phyloP scores from a whole-genome alignment of 495 filamentous ascomycete genomes.

The Penicillium lagena region DNA sequence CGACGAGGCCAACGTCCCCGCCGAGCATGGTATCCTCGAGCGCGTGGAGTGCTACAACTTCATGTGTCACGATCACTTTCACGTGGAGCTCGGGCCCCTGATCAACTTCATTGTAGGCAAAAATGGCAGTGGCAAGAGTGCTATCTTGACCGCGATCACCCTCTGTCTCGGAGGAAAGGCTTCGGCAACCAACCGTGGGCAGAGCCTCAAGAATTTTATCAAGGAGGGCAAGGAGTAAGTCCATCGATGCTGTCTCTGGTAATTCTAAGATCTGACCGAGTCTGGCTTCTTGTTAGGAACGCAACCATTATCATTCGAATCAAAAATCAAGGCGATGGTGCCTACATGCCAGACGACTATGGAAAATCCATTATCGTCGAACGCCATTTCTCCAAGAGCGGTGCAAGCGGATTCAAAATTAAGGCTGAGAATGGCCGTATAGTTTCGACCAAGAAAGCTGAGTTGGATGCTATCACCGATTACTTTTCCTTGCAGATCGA shows the following conservation, averaged over 20 bases:
- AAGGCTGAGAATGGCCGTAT: conserved; percentile 66
- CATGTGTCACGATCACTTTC: conserved; percentile 84
- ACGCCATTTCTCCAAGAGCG: conserved; percentile 74
- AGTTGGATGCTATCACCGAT: conserved; percentile 91
- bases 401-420: conserved; percentile 77
- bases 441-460: conserved; percentile 74
- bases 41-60: conserved; percentile 82
- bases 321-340: conserved; percentile 80
- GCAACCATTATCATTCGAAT: conserved; percentile 68
- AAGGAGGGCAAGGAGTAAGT: conserved; percentile 77
- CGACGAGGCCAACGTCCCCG: conserved; percentile 61
- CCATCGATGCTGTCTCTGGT: conserved; percentile 5
- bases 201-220: conserved; percentile 84
- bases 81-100: conserved; percentile 77
- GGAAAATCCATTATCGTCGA: conserved; percentile 86
- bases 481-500: conserved; percentile 91
- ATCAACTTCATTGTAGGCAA: conserved; percentile 98
- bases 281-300: not conserved
- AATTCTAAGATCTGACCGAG: conserved; percentile 10
- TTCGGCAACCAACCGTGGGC: conserved; percentile 91
- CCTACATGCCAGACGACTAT: conserved; percentile 76
- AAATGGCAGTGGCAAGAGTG: conserved; percentile 98
- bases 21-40: conserved; percentile 81
- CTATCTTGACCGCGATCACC: conserved; percentile 89
- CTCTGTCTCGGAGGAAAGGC: conserved; percentile 92